Conservation (phyloP, 805 yeast genomes). For the Yamadazyma insecticola region DNA sequence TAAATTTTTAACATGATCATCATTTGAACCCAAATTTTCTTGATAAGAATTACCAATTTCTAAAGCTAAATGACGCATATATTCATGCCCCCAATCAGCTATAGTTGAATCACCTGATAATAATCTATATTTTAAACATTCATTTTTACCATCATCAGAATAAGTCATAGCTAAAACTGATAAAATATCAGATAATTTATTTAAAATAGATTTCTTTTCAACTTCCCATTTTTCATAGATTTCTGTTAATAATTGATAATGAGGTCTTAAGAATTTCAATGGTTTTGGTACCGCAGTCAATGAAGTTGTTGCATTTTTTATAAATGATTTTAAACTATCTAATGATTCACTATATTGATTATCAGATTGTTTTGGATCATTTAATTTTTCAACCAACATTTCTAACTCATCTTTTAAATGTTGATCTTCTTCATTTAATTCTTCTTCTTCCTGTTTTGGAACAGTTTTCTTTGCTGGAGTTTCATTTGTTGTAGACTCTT, state of each 20-base stretch:
- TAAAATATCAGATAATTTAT: conserved; percentile 76
- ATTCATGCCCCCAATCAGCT: conserved; percentile 97
- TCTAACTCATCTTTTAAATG: conserved; percentile 85
- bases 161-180: conserved; percentile 95
- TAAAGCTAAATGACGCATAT: conserved; percentile 89
- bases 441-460: conserved; percentile 52
- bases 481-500: conserved; percentile 1
- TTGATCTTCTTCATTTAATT: conserved; percentile 88
- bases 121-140: conserved; percentile 76
- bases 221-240: conserved; percentile 62
- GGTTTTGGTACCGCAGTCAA: conserved; percentile 99
- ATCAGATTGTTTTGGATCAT: conserved; percentile 43
- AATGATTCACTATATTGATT: conserved; percentile 58
- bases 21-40: conserved; percentile 37
- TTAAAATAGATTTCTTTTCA: conserved; percentile 36
- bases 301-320: conserved; percentile 90
- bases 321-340: conserved; percentile 65
- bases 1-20: conserved; percentile 38
- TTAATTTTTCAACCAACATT: conserved; percentile 73
- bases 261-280: conserved; percentile 88
- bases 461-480: background rate
- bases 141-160: conserved; percentile 74
- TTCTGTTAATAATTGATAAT: conserved; percentile 62
- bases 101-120: conserved; percentile 47
- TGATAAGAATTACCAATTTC: conserved; percentile 89